Conservation (phyloP, 257 asterid species). For the Scutellaria baicalensis region DNA sequence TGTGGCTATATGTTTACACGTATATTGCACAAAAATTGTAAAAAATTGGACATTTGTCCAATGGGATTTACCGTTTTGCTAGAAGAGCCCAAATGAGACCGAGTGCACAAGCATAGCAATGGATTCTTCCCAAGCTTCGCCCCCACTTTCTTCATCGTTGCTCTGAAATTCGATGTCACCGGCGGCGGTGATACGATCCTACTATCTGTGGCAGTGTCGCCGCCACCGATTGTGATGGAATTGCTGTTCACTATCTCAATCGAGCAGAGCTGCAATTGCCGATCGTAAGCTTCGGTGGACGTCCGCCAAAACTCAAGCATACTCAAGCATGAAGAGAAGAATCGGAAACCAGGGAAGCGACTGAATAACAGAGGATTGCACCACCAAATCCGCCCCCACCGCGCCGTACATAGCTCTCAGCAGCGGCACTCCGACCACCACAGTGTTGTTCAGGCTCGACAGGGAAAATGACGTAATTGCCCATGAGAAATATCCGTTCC, state of each 20-base stretch:
- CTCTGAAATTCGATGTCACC: not conserved
- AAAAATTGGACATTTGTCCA: not conserved
- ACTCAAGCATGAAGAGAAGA: slow-evolving; percentile 1
- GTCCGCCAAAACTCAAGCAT: slow-evolving; percentile 35
- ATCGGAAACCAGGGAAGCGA: slow-evolving; percentile 51
- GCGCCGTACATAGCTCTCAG: slow-evolving; percentile 62
- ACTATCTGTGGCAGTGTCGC: too few relatives aligned
- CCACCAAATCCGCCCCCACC: slow-evolving; percentile 42
- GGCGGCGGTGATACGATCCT: not conserved
- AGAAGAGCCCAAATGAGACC: slow-evolving; percentile 66
- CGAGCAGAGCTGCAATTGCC: not conserved
- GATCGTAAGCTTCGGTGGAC: too few relatives aligned
- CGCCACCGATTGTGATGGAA: too few relatives aligned
- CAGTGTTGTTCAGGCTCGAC: slow-evolving; percentile 48
- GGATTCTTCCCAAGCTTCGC: slow-evolving; percentile 52
- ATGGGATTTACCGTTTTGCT: slow-evolving; percentile 31
- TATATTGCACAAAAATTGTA: too few relatives aligned
- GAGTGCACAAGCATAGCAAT: slow-evolving; percentile 50
- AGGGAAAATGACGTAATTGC: slow-evolving; percentile 51
- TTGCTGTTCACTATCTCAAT: not conserved
- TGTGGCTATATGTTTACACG: too few relatives aligned
- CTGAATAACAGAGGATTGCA: slow-evolving; percentile 61
- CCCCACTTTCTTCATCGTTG: too few relatives aligned
- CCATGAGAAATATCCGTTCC: slow-evolving; percentile 41
- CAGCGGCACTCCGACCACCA: slow-evolving; percentile 68